A percentile compares a stretch with the other conserved stretches of the same genome.
Conservation (phyloP, 495 filamentous ascomycete species). For the Amniculicola lignicola region DNA sequence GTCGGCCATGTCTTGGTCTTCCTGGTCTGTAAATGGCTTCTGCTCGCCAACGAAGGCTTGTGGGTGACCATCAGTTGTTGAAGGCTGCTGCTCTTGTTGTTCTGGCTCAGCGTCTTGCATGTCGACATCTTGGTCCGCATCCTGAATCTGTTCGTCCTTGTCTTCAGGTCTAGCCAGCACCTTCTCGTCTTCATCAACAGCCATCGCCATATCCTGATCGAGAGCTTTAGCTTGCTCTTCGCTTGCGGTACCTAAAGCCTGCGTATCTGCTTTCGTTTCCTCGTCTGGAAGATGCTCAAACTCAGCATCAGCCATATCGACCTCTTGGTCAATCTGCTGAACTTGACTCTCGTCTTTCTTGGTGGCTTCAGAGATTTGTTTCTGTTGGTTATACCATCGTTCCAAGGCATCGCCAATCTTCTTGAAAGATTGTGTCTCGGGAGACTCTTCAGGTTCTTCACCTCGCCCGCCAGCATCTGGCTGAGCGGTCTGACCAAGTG, state of each 20-base stretch:
- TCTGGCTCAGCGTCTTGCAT: slow-evolving; percentile 22
- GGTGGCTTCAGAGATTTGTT: slow-evolving; percentile 68
- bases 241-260: slow-evolving; percentile 83
- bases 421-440: slow-evolving; percentile 65
- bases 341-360: slow-evolving; percentile 57
- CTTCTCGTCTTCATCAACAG: slow-evolving; percentile 63
- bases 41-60: slow-evolving; percentile 34
- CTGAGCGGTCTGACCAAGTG: slow-evolving; percentile 25
- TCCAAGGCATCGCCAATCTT: slow-evolving; percentile 93
- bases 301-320: slow-evolving; percentile 67
- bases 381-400: slow-evolving; percentile 80
- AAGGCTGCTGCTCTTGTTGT: slow-evolving; percentile 41
- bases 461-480: slow-evolving; percentile 17
- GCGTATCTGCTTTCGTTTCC: slow-evolving; percentile 72
- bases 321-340: slow-evolving; percentile 46
- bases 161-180: slow-evolving; percentile 45
- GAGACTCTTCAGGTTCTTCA: slow-evolving; percentile 35
- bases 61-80: slow-evolving; percentile 17
- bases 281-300: slow-evolving; percentile 90
- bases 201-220: slow-evolving; percentile 80
- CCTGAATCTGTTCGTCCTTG: slow-evolving; percentile 47
- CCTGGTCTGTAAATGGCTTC: slow-evolving; percentile 39
- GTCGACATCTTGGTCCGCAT: slow-evolving; percentile 17
- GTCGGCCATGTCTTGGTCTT: slow-evolving; percentile 41
- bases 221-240: slow-evolving; percentile 80